Percentiles rank a stretch among this genome's conserved stretches.
phyloP scores from a whole-genome alignment of 179 eudicot species.

The Amaranthus tricolor region DNA sequence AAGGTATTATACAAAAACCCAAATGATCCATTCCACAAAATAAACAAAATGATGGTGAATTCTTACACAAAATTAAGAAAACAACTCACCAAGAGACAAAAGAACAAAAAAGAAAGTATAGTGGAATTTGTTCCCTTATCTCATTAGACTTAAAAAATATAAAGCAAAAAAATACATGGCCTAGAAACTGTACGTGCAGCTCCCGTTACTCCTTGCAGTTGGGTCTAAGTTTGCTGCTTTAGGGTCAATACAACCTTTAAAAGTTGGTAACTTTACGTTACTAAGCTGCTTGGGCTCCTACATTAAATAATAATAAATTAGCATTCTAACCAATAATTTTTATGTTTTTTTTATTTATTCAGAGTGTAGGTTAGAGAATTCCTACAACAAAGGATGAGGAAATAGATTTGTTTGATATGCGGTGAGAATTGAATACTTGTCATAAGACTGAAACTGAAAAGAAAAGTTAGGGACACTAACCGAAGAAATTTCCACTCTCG shows the following conservation, averaged over 20 bases:
- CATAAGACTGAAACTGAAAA: neutral
- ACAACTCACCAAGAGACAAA: constrained; percentile 19
- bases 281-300: constrained; percentile 43
- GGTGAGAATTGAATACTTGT: too few species aligned
- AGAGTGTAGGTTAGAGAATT: too few species aligned
- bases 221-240: constrained; percentile 60
- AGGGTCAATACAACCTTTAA: constrained; percentile 75
- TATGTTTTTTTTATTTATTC: neutral
- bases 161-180: constrained; percentile 2
- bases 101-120: constrained; percentile 4
- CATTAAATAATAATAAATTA: neutral
- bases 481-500: constrained; percentile 58
- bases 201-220: constrained; percentile 72
- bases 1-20: neutral
- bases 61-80: constrained; percentile 20
- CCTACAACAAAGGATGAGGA: too few species aligned
- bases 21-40: constrained; percentile 12
- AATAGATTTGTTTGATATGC: too few species aligned
- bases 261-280: constrained; percentile 49
- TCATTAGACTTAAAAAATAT: neutral
- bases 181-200: constrained; percentile 48
- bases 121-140: constrained; percentile 10
- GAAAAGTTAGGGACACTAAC: constrained; percentile 35
- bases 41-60: constrained; percentile 13
- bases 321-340: neutral